phyloP scores from a whole-genome alignment of 306 rosid species.

The Corylus heterophylla region DNA sequence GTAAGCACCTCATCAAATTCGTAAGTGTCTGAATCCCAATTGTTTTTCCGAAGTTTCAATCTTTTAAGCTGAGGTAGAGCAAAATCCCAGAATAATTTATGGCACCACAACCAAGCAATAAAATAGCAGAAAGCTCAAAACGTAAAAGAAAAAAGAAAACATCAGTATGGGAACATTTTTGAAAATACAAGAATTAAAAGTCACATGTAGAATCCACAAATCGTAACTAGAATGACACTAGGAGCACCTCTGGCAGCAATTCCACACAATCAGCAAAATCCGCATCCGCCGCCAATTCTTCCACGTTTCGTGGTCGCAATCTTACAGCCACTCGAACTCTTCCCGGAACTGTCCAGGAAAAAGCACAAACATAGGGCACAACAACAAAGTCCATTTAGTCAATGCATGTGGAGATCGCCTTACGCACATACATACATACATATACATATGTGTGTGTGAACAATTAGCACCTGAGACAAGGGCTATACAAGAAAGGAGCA shows the following conservation, averaged over 20 bases:
- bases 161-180: not conserved
- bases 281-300: conserved; percentile 79
- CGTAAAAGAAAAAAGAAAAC: conserved; percentile 5
- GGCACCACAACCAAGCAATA: conserved; percentile 4
- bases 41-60: conserved; percentile 88
- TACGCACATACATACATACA: not conserved
- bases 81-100: conserved; percentile 24
- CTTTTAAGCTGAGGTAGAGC: conserved; percentile 67
- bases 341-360: conserved; percentile 63
- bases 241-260: conserved; percentile 82
- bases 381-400: not conserved
- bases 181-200: not conserved
- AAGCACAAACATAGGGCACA: conserved; percentile 10
- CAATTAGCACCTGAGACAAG: not conserved
- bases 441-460: not conserved
- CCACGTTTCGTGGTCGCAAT: conserved; percentile 83
- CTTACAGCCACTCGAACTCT: conserved; percentile 96
- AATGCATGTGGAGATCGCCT: not conserved
- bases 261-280: conserved; percentile 96
- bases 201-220: conserved; percentile 12
- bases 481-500: not conserved
- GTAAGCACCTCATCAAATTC: conserved; percentile 96
- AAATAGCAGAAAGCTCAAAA: conserved; percentile 9
- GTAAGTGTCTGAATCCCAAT: conserved; percentile 90
- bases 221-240: conserved; percentile 13